Base-by-base conservation (phyloP, 768 basidiomycete genomes). In the Cystofilobasidium macerans region DNA sequence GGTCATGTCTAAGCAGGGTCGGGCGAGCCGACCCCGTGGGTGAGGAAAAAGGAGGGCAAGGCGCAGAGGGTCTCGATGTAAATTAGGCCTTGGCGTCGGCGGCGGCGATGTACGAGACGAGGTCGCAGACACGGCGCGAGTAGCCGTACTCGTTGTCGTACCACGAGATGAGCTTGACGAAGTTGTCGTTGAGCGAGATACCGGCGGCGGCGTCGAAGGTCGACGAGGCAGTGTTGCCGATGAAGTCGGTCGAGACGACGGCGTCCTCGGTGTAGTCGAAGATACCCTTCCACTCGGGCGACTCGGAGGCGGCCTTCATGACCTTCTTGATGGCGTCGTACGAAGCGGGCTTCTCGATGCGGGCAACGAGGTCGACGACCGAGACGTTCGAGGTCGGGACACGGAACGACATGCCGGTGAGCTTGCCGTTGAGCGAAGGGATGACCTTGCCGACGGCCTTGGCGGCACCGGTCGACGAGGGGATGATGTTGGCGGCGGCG, bases 391-490 rank as follows among this genome's bases (percentile, higher is more conserved):
- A 80, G 68, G 89, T 93, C 71, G 94, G 94, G 67, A 98, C 87
- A 80, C 94, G 94, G 92, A 99, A 97, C 57, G 94, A 72, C 75
- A 97, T 86, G 78, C 94, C 68, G 72, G 92, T 98, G 75, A 99
- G 86, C 81, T 97, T 98, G 80, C 94, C 94, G 79, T 97, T 95
- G 72, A 99, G 83, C 59, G 78, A 77, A 68, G 94, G 94, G 76
- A 98, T 97, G 78, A 99, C 92, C 82, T 95, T 94, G 73, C 92
- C 92, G 75, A 94, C 91, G 70, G 92, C 92, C 84, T 98, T 99
- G 77, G 94, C 94, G 70, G 94, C 94, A 79, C 94, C 94, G 71
- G 94, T 97, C 72, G 93, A 94, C 28, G 93, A 95, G 58, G 94
- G 94, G 76, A 99, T 99, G 80, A 99, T 97, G 84, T 99, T 99